Conservation (phyloP, 2,329 filamentous ascomycete species). For the Talaromyces marneffei region DNA sequence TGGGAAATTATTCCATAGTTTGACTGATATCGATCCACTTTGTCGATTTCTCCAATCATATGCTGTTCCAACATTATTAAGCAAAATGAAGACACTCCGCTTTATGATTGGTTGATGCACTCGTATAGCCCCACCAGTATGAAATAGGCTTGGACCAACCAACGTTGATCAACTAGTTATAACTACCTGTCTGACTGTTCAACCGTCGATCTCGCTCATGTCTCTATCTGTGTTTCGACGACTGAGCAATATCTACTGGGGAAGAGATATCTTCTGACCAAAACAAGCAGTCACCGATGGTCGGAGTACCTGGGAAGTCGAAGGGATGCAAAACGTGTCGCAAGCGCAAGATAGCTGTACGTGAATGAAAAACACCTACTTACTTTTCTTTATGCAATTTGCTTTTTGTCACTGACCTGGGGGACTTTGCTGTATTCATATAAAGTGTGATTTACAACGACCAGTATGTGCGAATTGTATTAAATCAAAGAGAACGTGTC, state of each 20-base stretch:
- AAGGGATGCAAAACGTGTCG: slow-evolving; percentile 26
- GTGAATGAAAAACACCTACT: background rate
- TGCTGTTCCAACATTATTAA: background rate
- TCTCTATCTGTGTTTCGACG: too few relatives aligned
- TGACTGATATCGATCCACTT: background rate
- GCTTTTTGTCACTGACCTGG: background rate
- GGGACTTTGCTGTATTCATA: background rate
- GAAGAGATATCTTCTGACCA: background rate
- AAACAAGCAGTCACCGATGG: slow-evolving; percentile 16
- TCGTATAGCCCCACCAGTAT: background rate
- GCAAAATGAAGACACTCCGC: background rate
- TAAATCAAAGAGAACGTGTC: slow-evolving; percentile 26
- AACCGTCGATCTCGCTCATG: too few relatives aligned
- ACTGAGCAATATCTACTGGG: too few relatives aligned
- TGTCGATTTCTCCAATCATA: background rate
- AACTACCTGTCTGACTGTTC: too few relatives aligned
- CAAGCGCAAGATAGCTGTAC: slow-evolving; percentile 24
- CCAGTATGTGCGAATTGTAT: slow-evolving; percentile 27
- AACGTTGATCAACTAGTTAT: background rate
- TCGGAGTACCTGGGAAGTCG: slow-evolving; percentile 22
- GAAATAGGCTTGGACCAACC: background rate
- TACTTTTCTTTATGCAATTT: background rate
- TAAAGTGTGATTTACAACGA: slow-evolving; percentile 27
- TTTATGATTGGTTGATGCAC: background rate
- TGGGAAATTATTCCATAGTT: background rate